These are phyloP conservation scores for Carex parvula DNA, from an alignment of 176 grass and related monocot genomes.

Conservation along the genomic window DNA sequence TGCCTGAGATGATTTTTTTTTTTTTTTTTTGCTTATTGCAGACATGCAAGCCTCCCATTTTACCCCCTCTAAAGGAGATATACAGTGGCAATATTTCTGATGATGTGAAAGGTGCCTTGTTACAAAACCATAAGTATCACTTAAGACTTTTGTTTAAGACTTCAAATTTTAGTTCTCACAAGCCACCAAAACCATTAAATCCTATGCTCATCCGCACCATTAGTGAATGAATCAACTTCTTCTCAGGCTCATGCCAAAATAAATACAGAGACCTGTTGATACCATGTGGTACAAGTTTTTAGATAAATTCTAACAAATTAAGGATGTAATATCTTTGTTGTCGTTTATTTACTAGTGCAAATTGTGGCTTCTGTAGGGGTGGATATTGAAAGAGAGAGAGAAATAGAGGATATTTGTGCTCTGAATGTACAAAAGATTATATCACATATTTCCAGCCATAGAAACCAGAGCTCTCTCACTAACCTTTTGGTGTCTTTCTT, in stretches of 20 bases:
- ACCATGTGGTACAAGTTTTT: neutral
- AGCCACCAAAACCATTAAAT: neutral
- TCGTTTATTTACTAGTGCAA: constrained; percentile 11
- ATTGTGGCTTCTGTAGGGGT: constrained; percentile 36
- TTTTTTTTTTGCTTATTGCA: constrained; percentile 20
- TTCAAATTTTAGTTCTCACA: constrained; percentile 19
- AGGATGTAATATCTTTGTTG: neutral
- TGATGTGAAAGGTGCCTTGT: constrained; percentile 49
- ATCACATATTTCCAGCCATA: constrained; percentile 31
- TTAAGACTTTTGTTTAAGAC: neutral
- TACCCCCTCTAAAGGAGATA: constrained; percentile 79
- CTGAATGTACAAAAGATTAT: constrained; percentile 58
- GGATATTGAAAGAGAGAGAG: constrained; percentile 31
- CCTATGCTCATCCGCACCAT: neutral
- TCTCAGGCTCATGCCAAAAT: neutral
- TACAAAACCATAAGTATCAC: neutral
- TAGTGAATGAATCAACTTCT: neutral
- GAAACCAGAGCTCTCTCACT: constrained; percentile 64
- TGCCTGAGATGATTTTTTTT: neutral
- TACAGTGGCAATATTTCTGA: constrained; percentile 62
- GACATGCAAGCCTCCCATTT: constrained; percentile 70
- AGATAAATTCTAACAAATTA: constrained; percentile 5
- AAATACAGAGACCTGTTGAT: neutral
- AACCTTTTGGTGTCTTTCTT: constrained; percentile 68
- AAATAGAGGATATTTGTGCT: constrained; percentile 54